phyloP scores from a whole-genome alignment of 495 filamentous ascomycete genomes.

The Neurospora sp. region DNA sequence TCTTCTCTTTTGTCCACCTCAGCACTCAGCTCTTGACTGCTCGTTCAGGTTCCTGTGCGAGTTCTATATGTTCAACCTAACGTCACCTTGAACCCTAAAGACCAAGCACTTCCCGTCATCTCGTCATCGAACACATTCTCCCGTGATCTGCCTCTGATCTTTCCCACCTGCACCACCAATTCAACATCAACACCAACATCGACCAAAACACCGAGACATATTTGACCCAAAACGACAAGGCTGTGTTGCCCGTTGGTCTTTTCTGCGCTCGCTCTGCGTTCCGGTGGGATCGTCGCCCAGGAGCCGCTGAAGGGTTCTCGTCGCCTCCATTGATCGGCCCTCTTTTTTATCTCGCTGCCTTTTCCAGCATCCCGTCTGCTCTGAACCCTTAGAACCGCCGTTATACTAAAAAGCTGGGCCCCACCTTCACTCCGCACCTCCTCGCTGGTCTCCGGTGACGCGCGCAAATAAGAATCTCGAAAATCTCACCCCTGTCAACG shows the following conservation, averaged over 20 bases:
- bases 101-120: background rate
- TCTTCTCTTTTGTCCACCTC: background rate
- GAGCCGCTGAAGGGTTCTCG: background rate
- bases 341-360: background rate
- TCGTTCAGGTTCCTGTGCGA: background rate
- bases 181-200: background rate
- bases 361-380: background rate
- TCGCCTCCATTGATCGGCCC: background rate
- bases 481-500: conserved; percentile 10
- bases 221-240: background rate
- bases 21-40: background rate
- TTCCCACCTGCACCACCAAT: background rate
- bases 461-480: conserved; percentile 13
- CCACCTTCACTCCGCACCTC: conserved; percentile 8
- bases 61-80: background rate
- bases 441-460: conserved; percentile 8
- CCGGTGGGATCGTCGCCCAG: background rate
- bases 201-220: background rate
- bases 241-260: background rate
- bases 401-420: background rate
- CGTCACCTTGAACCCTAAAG: background rate
- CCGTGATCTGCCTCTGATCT: background rate
- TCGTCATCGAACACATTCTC: background rate
- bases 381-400: background rate
- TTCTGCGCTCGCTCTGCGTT: background rate